Evolutionary conservation across 495 filamentous ascomycete species (phyloP).

Genomic region (Rusavskia elegans): DNA sequence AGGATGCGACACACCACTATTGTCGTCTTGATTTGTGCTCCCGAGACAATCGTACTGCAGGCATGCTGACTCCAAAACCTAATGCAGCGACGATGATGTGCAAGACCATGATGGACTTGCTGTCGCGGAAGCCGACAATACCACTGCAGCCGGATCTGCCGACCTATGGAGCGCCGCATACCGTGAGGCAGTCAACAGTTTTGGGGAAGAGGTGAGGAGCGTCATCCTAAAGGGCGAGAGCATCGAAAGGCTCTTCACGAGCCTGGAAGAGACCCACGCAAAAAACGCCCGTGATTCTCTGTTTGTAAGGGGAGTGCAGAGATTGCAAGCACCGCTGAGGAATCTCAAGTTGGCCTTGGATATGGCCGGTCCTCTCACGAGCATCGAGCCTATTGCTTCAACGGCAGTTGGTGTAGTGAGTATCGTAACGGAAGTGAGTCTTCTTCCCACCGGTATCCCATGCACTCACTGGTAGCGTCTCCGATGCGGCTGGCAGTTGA

Average conservation of each 20-base stretch:
- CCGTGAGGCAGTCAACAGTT: neutral
- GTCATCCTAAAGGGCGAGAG: too few relatives aligned
- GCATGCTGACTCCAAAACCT: neutral
- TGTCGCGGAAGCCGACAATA: neutral
- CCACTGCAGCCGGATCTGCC: neutral
- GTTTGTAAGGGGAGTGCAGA: neutral
- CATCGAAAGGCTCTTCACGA: too few relatives aligned
- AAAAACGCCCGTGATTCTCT: neutral
- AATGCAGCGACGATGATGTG: neutral
- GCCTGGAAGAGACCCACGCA: neutral
- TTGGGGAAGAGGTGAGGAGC: neutral
- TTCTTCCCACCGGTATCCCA: neutral
- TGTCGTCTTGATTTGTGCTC: too few relatives aligned
- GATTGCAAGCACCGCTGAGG: neutral
- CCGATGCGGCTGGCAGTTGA: too few relatives aligned
- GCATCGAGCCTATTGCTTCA: slow-evolving; percentile 8
- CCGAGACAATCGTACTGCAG: too few relatives aligned
- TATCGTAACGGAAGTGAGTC: slow-evolving; percentile 11
- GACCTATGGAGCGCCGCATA: neutral
- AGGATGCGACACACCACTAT: too few relatives aligned
- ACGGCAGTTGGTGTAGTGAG: slow-evolving; percentile 11
- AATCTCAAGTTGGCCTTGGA: slow-evolving; percentile 3
- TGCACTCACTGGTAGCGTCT: too few relatives aligned
- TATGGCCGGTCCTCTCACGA: neutral
- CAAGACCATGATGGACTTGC: neutral